Evolutionary conservation across 1,284 basidiomycete species (phyloP).

Genomic region (Irpex rosettiformis): DNA sequence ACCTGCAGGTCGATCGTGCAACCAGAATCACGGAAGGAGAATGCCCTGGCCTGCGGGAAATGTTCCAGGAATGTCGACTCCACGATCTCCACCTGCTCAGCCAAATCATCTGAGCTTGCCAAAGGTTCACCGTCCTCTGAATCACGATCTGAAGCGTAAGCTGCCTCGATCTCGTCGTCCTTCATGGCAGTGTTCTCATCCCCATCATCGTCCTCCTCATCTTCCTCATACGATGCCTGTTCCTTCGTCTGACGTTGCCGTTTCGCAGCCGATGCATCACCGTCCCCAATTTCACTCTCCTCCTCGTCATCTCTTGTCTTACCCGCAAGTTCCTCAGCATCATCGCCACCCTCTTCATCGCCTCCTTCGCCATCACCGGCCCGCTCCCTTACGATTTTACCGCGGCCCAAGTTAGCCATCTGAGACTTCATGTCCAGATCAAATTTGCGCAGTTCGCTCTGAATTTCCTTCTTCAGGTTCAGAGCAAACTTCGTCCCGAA

Average conservation of each 20-base stretch:
- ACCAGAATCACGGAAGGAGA: slow-evolving; percentile 72
- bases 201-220: slow-evolving; percentile 51
- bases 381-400: slow-evolving; percentile 51
- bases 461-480: slow-evolving; percentile 86
- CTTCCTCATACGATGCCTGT: slow-evolving; percentile 53
- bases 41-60: slow-evolving; percentile 61
- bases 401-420: slow-evolving; percentile 81
- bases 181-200: slow-evolving; percentile 45
- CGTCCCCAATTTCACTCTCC: slow-evolving; percentile 31
- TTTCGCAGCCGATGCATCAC: slow-evolving; percentile 36
- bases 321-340: slow-evolving; percentile 53
- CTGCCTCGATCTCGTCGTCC: slow-evolving; percentile 70
- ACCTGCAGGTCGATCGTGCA: slow-evolving; percentile 85
- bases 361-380: slow-evolving; percentile 35
- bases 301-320: slow-evolving; percentile 53
- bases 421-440: slow-evolving; percentile 82
- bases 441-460: slow-evolving; percentile 83
- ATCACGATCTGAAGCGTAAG: slow-evolving; percentile 46
- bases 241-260: slow-evolving; percentile 45
- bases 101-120: slow-evolving; percentile 32
- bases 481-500: slow-evolving; percentile 80
- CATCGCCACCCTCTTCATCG: slow-evolving; percentile 42
- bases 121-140: slow-evolving; percentile 27
- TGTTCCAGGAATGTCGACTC: slow-evolving; percentile 50
- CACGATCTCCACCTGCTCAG: slow-evolving; percentile 42